Evolutionary conservation across 1,284 basidiomycete genomes (phyloP), one percentile per base, ranked within the genome.

Genomic region (Taiwanofungus camphoratus): DNA sequence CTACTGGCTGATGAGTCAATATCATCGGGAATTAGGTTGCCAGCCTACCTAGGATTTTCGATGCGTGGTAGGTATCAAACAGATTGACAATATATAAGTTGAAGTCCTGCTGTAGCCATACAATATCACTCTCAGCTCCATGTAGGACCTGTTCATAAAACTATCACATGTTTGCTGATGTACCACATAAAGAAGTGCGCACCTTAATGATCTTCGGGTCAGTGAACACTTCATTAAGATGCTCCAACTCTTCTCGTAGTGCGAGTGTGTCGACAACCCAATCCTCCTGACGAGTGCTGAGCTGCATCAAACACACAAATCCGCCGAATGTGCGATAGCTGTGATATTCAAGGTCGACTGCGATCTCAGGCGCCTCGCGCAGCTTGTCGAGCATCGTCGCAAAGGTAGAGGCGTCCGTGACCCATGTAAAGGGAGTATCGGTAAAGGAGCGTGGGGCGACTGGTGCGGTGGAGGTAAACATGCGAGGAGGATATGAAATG

Each of bases 21-120:
- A 32, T 36, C 24, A 18, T 38, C 26, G n/a, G n/a, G n/a, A n/a
- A n/a, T n/a, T n/a, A n/a, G n/a, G n/a, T n/a, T n/a, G n/a, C n/a
- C n/a, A n/a, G 42, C 39, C 34, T 56, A 88, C 87, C 82, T 41
- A 96, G 70, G 0, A 90, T 70, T 56, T 87, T 89, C 0, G 92
- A 91, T 1, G 95, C 95, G 56, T 98, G 93, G 61, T 83, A 98
- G 0, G 96, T 99, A 61, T 99, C 95, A 60, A 98, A 99, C 7
- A 99, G 67, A 49, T 92, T 91, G 48, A 99, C 93, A 36, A 98
- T 73, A 63, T 93, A 98, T 2, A 98, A 61, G 41, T 90, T 91
- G 60, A 98, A 92, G 61, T 99, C 88, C 61, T 92, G 88, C 62
- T 99, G 94, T 12, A 99, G 75, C 95, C 95, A 99, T 5, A 93